phyloP scores from a whole-genome alignment of 116 monocot species.

The Trichopus zeylanicus region DNA sequence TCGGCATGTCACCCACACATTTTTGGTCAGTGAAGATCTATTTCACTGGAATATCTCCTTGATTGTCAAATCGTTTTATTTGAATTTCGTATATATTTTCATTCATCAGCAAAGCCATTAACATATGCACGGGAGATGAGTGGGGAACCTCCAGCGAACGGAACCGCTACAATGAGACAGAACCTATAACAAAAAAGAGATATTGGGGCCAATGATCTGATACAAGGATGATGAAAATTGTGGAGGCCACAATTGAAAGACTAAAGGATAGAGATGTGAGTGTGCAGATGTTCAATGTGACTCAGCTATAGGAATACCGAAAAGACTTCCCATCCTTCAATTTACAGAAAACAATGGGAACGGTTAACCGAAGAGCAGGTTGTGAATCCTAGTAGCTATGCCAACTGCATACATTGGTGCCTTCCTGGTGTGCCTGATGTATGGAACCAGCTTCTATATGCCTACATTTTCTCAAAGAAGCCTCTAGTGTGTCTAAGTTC shows the following conservation, averaged over 20 bases:
- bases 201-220: conserved; percentile 51
- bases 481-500: not conserved
- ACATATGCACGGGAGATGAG: conserved; percentile 61
- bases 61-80: no score
- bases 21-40: conserved; percentile 24
- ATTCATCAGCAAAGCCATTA: no score
- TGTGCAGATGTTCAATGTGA: conserved; percentile 63
- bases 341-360: conserved; percentile 80
- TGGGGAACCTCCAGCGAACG: conserved; percentile 30
- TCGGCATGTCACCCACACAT: conserved; percentile 84
- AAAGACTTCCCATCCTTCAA: conserved; percentile 82
- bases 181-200: conserved; percentile 35
- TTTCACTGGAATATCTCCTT: not conserved
- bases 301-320: conserved; percentile 70
- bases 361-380: conserved; percentile 45
- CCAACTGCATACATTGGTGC: conserved; percentile 84
- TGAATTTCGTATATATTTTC: no score
- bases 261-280: conserved; percentile 33
- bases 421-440: conserved; percentile 69
- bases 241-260: conserved; percentile 24
- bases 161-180: conserved; percentile 77
- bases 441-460: conserved; percentile 66
- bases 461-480: conserved; percentile 15
- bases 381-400: conserved; percentile 52
- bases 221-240: conserved; percentile 24